Conservation (phyloP, 208 protist genomes). For the Trypanosoma congolense region DNA sequence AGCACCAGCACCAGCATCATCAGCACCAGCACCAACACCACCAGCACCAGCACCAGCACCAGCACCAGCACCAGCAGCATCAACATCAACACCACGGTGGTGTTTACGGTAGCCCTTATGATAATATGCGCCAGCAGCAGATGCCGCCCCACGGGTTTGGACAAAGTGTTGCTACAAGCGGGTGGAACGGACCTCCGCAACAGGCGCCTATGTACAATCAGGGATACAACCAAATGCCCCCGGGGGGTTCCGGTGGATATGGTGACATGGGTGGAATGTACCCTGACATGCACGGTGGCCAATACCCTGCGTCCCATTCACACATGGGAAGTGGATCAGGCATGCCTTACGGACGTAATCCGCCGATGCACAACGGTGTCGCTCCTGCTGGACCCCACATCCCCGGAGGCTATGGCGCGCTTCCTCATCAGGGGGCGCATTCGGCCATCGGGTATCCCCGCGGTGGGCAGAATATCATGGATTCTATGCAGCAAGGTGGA, state of each 20-base stretch:
- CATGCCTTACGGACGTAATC: slow-evolving; percentile 33
- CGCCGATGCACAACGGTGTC: slow-evolving; percentile 25
- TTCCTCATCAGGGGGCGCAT: slow-evolving; percentile 10
- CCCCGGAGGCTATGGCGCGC: slow-evolving; percentile 12
- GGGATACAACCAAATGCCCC: slow-evolving; percentile 23
- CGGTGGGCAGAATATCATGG: slow-evolving; percentile 18
- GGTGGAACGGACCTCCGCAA: slow-evolving; percentile 23
- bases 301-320: slow-evolving; percentile 19
- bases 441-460: slow-evolving; percentile 10
- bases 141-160: slow-evolving; percentile 22
- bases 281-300: slow-evolving; percentile 12
- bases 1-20: neutral
- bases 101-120: slow-evolving; percentile 23
- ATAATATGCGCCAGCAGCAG: slow-evolving; percentile 18
- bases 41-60: neutral
- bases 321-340: slow-evolving; percentile 29
- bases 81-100: slow-evolving; percentile 20
- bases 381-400: slow-evolving; percentile 9
- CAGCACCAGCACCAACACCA: slow-evolving; percentile 1
- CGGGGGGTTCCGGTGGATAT: slow-evolving; percentile 8
- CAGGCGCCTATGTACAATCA: slow-evolving; percentile 45
- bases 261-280: slow-evolving; percentile 16
- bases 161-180: slow-evolving; percentile 25
- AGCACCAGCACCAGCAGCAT: neutral
- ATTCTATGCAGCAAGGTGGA: slow-evolving; percentile 15